Evolutionary conservation across 805 yeast genomes (phyloP).

Genomic region (Candida ponderosae): DNA sequence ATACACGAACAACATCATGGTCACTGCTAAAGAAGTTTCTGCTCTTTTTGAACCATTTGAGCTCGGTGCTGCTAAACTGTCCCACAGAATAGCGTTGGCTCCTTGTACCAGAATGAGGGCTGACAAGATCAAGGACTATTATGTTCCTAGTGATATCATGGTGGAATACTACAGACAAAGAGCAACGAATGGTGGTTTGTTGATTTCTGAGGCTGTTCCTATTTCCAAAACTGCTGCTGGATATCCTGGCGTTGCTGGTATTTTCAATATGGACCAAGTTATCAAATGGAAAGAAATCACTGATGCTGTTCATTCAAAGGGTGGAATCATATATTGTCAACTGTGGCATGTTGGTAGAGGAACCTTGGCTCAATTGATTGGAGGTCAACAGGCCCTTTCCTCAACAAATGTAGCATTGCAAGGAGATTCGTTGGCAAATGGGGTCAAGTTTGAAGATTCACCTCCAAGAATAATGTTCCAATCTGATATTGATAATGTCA

Average conservation of each 20-base stretch:
- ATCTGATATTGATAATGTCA: constrained; percentile 20
- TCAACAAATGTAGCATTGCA: constrained; percentile 13
- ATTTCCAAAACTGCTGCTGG: constrained; percentile 21
- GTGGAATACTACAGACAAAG: constrained; percentile 36
- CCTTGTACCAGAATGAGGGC: constrained; percentile 26
- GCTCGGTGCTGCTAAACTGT: constrained; percentile 22
- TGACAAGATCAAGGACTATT: constrained; percentile 17
- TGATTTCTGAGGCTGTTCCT: constrained; percentile 41
- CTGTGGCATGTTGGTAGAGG: constrained; percentile 40
- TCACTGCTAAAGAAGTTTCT: neutral
- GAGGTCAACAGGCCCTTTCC: constrained; percentile 17
- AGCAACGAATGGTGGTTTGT: constrained; percentile 38
- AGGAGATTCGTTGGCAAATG: constrained; percentile 6
- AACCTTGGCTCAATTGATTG: constrained; percentile 20
- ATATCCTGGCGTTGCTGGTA: constrained; percentile 20
- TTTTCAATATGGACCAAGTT: constrained; percentile 21
- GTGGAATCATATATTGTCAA: constrained; percentile 31
- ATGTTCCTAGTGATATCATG: constrained; percentile 34
- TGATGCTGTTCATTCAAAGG: constrained; percentile 36
- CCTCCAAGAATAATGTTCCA: constrained; percentile 9
- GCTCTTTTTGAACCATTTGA: constrained; percentile 27
- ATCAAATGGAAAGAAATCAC: constrained; percentile 31
- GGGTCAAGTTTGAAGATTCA: constrained; percentile 14
- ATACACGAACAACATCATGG: neutral
- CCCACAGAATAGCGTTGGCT: constrained; percentile 20